phyloP scores from a whole-genome alignment of 2,329 filamentous ascomycete genomes.

The Botryosphaeria dothidea region DNA sequence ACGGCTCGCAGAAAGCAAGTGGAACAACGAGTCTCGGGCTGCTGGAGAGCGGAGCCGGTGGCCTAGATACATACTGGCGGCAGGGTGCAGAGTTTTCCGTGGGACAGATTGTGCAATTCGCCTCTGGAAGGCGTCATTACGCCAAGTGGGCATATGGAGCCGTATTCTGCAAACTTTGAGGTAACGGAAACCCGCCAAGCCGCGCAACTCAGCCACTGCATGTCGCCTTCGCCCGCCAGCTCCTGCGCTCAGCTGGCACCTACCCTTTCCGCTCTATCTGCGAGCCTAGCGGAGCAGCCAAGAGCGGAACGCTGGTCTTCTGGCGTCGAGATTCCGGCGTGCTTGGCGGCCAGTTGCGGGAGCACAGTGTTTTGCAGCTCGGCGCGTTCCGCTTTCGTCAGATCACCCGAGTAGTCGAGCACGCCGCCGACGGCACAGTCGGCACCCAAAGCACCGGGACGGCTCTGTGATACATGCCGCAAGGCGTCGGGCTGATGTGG shows the following conservation, averaged over 20 bases:
- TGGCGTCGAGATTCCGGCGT: neutral
- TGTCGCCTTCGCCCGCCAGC: conserved; percentile 5
- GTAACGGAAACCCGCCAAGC: conserved; percentile 14
- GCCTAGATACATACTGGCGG: conserved; percentile 17
- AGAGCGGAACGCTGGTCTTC: conserved; percentile 1
- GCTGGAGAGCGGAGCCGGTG: conserved; percentile 1
- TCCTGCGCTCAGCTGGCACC: neutral
- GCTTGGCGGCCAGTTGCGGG: conserved; percentile 4
- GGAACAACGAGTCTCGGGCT: neutral
- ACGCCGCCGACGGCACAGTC: neutral
- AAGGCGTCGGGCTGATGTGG: neutral
- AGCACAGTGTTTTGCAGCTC: neutral
- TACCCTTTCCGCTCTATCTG: conserved; percentile 5
- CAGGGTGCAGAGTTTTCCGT: conserved; percentile 11
- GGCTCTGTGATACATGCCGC: neutral
- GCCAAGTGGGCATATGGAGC: conserved; percentile 13
- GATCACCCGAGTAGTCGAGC: neutral
- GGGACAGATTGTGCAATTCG: conserved; percentile 17
- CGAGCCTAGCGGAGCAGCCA: conserved; percentile 1
- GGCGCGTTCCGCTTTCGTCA: neutral
- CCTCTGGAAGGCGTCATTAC: conserved; percentile 17
- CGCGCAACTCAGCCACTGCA: conserved; percentile 15
- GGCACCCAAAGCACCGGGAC: neutral
- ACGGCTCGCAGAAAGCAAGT: neutral
- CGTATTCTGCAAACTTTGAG: conserved; percentile 17